Conservation (phyloP, 148 eudicot genomes). For the Salicornia ramosissima region DNA sequence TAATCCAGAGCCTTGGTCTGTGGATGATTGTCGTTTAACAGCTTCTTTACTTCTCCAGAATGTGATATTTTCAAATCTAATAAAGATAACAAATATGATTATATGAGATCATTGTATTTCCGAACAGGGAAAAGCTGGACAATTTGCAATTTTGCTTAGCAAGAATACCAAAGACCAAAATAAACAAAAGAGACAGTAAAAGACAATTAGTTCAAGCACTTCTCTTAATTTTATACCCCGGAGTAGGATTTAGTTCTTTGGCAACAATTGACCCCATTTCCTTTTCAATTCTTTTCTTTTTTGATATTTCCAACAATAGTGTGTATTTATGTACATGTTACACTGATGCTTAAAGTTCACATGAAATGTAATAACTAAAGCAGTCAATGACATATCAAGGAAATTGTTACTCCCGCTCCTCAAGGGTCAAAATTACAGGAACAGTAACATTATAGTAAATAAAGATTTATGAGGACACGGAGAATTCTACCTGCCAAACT, state of each 20-base stretch:
- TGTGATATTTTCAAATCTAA: conserved; percentile 85
- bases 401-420: not conserved
- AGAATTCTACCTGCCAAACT: not conserved
- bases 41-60: conserved; percentile 82
- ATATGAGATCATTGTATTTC: conserved; percentile 3
- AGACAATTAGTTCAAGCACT: not conserved
- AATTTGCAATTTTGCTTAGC: not conserved
- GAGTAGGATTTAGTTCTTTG: too few relatives aligned
- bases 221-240: too few relatives aligned
- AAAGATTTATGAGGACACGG: not conserved
- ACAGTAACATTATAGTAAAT: too few relatives aligned
- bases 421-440: not conserved
- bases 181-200: conserved; percentile 5
- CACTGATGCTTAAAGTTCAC: conserved; percentile 1
- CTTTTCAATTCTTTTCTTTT: too few relatives aligned
- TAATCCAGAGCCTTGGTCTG: conserved; percentile 63
- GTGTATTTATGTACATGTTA: not conserved
- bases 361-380: not conserved
- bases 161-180: not conserved
- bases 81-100: conserved; percentile 14
- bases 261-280: too few relatives aligned
- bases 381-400: not conserved
- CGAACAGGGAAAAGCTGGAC: not conserved
- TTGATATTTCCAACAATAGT: too few relatives aligned
- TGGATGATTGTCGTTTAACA: conserved; percentile 44